Evolutionary conservation across 108 stramenopile species (phyloP).

Genomic region (Cyclostephanos invisitatus): DNA sequence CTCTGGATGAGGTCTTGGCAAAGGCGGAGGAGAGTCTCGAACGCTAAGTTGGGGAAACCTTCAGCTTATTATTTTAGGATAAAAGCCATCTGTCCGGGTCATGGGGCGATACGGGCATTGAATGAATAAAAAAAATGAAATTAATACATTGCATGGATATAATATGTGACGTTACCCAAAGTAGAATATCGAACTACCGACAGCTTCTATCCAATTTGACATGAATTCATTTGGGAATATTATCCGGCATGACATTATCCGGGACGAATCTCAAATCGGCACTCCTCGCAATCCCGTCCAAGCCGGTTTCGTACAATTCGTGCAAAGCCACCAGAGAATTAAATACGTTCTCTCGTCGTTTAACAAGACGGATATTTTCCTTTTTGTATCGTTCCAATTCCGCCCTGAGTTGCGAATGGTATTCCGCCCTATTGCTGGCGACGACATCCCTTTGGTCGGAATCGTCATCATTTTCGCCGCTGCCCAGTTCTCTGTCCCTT

Average conservation of each 20-base stretch:
- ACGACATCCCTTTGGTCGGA: neutral
- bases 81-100: too few relatives aligned
- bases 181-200: too few relatives aligned
- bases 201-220: too few relatives aligned
- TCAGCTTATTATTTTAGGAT: too few relatives aligned
- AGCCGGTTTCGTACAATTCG: slow-evolving; percentile 40
- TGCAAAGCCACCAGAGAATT: slow-evolving; percentile 30
- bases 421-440: neutral
- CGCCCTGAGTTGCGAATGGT: slow-evolving; percentile 11
- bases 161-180: too few relatives aligned
- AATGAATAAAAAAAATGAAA: too few relatives aligned
- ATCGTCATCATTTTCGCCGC: slow-evolving; percentile 1
- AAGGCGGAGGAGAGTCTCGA: slow-evolving; percentile 23
- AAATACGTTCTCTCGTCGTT: slow-evolving; percentile 28
- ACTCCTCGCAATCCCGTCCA: slow-evolving; percentile 37
- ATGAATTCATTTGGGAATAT: too few relatives aligned
- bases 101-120: too few relatives aligned
- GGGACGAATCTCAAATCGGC: slow-evolving; percentile 35
- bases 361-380: slow-evolving; percentile 20
- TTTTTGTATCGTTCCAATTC: slow-evolving; percentile 28
- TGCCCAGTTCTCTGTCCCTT: neutral
- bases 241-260: slow-evolving; percentile 41
- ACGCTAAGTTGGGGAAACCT: neutral
- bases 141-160: too few relatives aligned
- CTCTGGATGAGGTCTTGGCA: slow-evolving; percentile 38